Conservation (phyloP, 2,329 filamentous ascomycete species). For the Fusarium torreyae region DNA sequence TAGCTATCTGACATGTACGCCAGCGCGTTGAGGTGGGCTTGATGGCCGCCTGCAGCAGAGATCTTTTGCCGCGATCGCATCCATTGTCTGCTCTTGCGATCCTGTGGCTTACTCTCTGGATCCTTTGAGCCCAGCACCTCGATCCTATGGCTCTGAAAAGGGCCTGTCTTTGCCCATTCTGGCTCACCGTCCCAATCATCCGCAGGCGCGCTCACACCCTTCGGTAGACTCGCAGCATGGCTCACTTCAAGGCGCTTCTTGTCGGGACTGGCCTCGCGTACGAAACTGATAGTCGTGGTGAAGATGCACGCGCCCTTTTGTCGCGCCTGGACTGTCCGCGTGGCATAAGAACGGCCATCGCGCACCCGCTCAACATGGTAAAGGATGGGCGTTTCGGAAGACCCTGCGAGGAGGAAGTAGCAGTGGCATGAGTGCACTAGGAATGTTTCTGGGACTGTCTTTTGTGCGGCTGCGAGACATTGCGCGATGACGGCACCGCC, state of each 20-base stretch:
- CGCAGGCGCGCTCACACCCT: conserved; percentile 56
- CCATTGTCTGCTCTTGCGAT: conserved; percentile 81
- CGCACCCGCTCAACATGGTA: conserved; percentile 97
- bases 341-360: conserved; percentile 90
- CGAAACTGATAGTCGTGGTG: conserved; percentile 94
- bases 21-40: conserved; percentile 87
- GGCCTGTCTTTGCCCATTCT: conserved; percentile 65
- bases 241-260: conserved; percentile 70
- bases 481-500: conserved; percentile 95
- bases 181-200: conserved; percentile 61
- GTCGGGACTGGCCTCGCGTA: conserved; percentile 73
- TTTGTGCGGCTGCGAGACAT: conserved; percentile 87
- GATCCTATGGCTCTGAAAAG: conserved; percentile 64
- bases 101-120: conserved; percentile 68
- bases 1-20: conserved; percentile 95
- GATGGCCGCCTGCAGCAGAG: conserved; percentile 78
- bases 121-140: conserved; percentile 56
- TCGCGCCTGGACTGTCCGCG: conserved; percentile 94
- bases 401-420: conserved; percentile 96
- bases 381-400: conserved; percentile 86
- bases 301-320: conserved; percentile 93
- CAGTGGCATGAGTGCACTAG: conserved; percentile 97
- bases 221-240: conserved; percentile 76
- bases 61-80: conserved; percentile 82
- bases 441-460: conserved; percentile 86